phyloP scores from a whole-genome alignment of 176 grass and related monocot genomes.

The Canna indica region DNA sequence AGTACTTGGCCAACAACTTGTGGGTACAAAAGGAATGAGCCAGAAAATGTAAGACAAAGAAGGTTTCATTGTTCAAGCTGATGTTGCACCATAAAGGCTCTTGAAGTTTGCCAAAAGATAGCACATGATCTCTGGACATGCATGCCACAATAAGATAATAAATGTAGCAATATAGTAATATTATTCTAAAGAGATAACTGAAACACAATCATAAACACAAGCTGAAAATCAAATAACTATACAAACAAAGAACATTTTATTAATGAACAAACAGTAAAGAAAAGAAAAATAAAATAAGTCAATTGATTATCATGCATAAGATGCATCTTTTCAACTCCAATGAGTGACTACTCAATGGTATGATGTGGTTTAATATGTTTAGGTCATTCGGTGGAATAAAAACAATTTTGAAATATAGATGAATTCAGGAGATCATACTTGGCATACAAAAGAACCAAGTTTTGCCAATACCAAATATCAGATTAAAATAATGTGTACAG shows the following conservation, averaged over 20 bases:
- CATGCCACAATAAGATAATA: neutral
- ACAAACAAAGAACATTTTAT: neutral
- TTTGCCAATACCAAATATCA: neutral
- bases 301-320: neutral
- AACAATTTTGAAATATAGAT: too few relatives aligned
- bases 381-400: too few relatives aligned
- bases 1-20: too few relatives aligned
- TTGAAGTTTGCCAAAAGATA: neutral
- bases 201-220: neutral
- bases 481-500: neutral
- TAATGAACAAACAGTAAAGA: too few relatives aligned
- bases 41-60: too few relatives aligned
- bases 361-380: neutral
- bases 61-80: neutral
- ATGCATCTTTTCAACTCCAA: neutral
- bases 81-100: neutral
- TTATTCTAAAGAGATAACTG: neutral
- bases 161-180: neutral
- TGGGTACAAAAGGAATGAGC: too few relatives aligned
- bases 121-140: neutral
- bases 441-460: neutral
- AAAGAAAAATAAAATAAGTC: neutral
- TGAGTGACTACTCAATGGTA: neutral
- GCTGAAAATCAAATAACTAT: neutral
- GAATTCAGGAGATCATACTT: too few relatives aligned